Conservation (phyloP, 108 stramenopile genomes). For the Nitzschia palea region DNA sequence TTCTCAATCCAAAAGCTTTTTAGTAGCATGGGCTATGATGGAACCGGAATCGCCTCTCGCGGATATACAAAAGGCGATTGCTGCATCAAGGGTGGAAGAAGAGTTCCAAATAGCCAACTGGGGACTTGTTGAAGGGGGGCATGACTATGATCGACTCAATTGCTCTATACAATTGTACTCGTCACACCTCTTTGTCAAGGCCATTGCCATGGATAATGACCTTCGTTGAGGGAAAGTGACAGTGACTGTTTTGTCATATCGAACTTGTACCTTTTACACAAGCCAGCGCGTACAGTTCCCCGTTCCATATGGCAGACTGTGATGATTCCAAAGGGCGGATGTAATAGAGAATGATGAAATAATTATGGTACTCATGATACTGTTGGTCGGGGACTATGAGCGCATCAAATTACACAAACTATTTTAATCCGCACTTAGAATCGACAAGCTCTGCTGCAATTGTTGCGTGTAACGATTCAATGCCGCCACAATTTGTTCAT, state of each 20-base stretch:
- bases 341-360: too few species aligned
- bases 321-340: too few species aligned
- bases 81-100: constrained; percentile 94
- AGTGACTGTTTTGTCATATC: too few species aligned
- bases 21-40: constrained; percentile 75
- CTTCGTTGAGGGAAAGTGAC: too few species aligned
- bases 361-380: too few species aligned
- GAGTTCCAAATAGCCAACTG: constrained; percentile 95
- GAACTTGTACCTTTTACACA: too few species aligned
- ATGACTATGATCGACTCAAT: constrained; percentile 93
- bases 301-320: too few species aligned
- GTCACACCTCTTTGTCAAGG: constrained; percentile 61
- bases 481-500: constrained; percentile 88
- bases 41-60: constrained; percentile 22
- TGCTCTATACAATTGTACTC: constrained; percentile 77
- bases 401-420: too few species aligned
- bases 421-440: constrained; percentile 35
- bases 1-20: constrained; percentile 89
- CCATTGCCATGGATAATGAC: constrained; percentile 44
- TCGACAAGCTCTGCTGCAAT: constrained; percentile 82
- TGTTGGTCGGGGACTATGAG: too few species aligned
- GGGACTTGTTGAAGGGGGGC: constrained; percentile 98
- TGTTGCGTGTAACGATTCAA: constrained; percentile 89
- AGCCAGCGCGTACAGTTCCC: too few species aligned
- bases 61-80: constrained; percentile 60